phyloP scores from a whole-genome alignment of 805 yeast genomes.

The Kluyveromyces aestuarii region DNA sequence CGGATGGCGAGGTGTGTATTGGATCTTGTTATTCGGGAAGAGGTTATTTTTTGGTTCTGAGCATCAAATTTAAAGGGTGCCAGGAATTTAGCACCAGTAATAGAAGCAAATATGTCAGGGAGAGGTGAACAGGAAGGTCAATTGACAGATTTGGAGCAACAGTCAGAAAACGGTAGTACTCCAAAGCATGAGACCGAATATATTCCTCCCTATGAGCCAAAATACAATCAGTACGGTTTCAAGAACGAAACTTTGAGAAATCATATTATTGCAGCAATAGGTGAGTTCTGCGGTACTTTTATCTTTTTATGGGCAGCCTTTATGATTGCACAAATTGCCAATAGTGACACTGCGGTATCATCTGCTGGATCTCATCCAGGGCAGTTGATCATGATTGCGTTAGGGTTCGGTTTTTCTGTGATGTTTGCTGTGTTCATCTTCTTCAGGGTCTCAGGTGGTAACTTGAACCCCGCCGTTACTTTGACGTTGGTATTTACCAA shows the following conservation, averaged over 20 bases:
- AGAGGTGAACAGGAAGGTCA: not conserved
- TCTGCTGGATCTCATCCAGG: slow-evolving; percentile 47
- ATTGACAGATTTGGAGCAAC: slow-evolving; percentile 1
- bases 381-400: slow-evolving; percentile 67
- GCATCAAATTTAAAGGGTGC: not conserved
- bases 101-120: not conserved
- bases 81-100: not conserved
- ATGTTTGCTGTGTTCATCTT: slow-evolving; percentile 33
- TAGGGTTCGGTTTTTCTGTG: slow-evolving; percentile 83
- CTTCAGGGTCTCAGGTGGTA: slow-evolving; percentile 77
- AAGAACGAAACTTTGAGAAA: slow-evolving; percentile 40
- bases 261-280: slow-evolving; percentile 59
- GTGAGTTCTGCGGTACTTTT: slow-evolving; percentile 83
- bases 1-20: no score
- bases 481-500: slow-evolving; percentile 61
- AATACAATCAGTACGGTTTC: slow-evolving; percentile 30
- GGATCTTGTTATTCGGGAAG: no score
- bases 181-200: slow-evolving; percentile 1
- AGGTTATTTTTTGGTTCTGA: no score
- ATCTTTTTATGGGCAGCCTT: slow-evolving; percentile 76
- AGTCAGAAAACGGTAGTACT: not conserved
- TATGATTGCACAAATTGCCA: slow-evolving; percentile 77
- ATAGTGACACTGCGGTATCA: slow-evolving; percentile 33
- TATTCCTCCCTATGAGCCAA: slow-evolving; percentile 4
- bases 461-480: slow-evolving; percentile 84